These are phyloP conservation scores for Lasiodiplodia hormozganensis DNA, from an alignment of 2,329 filamentous ascomycete genomes.

Conservation along the genomic window DNA sequence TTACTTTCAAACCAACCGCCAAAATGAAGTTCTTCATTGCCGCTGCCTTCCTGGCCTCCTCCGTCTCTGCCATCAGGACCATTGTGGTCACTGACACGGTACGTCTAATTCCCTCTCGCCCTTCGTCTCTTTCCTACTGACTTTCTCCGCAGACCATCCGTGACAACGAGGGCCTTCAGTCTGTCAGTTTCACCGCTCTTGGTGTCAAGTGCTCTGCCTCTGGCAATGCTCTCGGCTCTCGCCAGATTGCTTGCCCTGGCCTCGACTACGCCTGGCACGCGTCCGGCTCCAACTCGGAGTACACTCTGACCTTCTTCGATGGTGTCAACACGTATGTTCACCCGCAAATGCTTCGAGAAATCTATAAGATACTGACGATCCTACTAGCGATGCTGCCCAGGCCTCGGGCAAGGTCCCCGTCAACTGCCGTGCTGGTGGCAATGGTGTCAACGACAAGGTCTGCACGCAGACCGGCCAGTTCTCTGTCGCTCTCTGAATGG, in stretches of 20 bases:
- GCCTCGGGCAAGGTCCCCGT: constrained; percentile 10
- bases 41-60: background rate
- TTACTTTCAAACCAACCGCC: background rate
- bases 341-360: background rate
- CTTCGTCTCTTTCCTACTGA: background rate
- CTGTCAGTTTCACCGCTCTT: background rate
- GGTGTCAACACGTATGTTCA: background rate
- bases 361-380: background rate
- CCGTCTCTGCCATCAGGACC: background rate
- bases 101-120: background rate
- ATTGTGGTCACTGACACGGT: background rate
- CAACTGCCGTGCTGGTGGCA: constrained; percentile 12
- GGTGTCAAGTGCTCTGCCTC: background rate
- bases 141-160: background rate
- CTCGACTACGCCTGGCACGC: background rate
- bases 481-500: background rate
- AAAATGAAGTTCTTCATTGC: background rate
- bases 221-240: background rate
- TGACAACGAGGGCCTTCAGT: background rate
- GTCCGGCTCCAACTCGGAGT: background rate
- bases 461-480: background rate
- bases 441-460: background rate
- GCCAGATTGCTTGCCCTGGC: background rate
- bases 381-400: background rate
- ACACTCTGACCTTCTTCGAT: background rate